A percentile compares a stretch with the other conserved stretches of the same genome.
Evolutionary conservation across 208 protist species (phyloP).

Genomic region (Naegleria fowleri): DNA sequence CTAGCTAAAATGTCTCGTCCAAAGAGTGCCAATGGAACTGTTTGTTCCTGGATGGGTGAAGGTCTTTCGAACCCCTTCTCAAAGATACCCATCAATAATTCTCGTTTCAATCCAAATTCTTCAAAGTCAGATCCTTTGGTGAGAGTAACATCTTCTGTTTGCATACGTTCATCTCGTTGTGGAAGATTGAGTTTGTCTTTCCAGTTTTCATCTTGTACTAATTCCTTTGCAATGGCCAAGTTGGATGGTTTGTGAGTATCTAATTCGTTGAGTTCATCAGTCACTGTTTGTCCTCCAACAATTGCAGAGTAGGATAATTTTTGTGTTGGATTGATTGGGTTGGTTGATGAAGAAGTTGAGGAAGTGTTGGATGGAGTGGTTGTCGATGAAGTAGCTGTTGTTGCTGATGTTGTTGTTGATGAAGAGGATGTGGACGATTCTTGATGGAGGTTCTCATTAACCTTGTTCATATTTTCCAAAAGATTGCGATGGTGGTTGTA

Average conservation of each 20-base stretch:
- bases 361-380: neutral
- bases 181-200: conserved; percentile 39
- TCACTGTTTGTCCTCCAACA: conserved; percentile 10
- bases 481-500: conserved; percentile 1
- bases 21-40: conserved; percentile 91
- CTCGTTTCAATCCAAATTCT: conserved; percentile 93
- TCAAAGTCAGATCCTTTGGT: conserved; percentile 96
- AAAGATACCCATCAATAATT: conserved; percentile 98
- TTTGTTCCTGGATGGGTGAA: conserved; percentile 96
- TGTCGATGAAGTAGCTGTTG: neutral
- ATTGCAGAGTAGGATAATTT: conserved; percentile 2
- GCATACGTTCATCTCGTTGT: conserved; percentile 70
- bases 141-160: conserved; percentile 93
- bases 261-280: neutral
- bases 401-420: neutral
- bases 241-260: neutral
- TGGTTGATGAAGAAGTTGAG: neutral
- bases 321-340: neutral
- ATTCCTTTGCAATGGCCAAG: neutral
- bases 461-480: conserved; percentile 8
- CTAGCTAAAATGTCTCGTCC: conserved; percentile 93
- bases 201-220: conserved; percentile 12
- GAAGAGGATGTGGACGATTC: neutral
- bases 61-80: conserved; percentile 97
- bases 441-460: neutral